These are phyloP conservation scores for Fusarium newnesense DNA, from an alignment of 2,329 filamentous ascomycete genomes.

Conservation along the genomic window DNA sequence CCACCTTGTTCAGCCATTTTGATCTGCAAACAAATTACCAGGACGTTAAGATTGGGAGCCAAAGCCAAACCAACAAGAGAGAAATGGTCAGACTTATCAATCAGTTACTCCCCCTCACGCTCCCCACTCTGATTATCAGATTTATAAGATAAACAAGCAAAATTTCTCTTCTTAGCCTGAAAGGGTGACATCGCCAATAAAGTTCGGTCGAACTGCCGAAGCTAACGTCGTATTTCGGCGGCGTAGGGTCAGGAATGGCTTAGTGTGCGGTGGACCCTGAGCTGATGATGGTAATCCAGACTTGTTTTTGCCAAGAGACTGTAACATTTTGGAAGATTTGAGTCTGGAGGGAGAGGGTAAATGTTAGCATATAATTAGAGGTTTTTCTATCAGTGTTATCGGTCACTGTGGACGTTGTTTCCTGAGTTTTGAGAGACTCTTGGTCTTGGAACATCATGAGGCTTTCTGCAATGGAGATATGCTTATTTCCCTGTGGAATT, in stretches of 20 bases:
- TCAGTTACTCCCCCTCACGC: background rate
- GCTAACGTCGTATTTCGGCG: background rate
- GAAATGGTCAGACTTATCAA: background rate
- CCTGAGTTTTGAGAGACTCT: too few species aligned
- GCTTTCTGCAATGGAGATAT: background rate
- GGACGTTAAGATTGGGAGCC: background rate
- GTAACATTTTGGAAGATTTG: background rate
- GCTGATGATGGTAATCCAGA: background rate
- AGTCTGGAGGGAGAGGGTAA: background rate
- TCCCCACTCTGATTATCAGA: conserved; percentile 21
- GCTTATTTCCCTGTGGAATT: background rate
- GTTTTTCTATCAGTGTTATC: rapidly evolving
- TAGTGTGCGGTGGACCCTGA: background rate
- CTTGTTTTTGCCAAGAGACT: background rate
- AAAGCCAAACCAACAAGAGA: background rate
- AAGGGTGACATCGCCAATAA: background rate
- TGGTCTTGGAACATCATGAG: background rate
- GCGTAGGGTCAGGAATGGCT: background rate
- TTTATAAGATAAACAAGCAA: conserved; percentile 8
- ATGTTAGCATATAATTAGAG: background rate
- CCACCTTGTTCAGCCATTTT: background rate
- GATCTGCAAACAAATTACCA: background rate
- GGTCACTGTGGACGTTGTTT: too few species aligned
- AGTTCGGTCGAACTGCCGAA: background rate
- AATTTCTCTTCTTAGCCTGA: background rate